These are phyloP conservation scores for Aegilops longissima DNA, from an alignment of 176 grass and related monocot species.

Conservation along the genomic window DNA sequence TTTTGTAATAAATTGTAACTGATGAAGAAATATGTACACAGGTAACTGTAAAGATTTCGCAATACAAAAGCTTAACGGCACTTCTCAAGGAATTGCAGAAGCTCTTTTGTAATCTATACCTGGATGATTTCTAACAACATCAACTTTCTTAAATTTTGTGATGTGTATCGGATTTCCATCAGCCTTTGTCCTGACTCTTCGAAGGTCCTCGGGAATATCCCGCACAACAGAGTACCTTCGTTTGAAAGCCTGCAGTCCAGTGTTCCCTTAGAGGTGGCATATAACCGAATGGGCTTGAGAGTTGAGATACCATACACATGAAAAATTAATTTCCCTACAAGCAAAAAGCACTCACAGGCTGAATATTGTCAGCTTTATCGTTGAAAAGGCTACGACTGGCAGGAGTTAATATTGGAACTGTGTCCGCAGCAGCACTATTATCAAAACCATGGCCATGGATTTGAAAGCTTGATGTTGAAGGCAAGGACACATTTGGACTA, in stretches of 20 bases:
- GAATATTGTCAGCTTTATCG: slow-evolving; percentile 29
- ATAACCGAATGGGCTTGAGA: background rate
- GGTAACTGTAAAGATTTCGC: background rate
- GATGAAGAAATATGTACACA: slow-evolving; percentile 3
- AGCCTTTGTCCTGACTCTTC: slow-evolving; percentile 56
- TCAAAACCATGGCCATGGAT: slow-evolving; percentile 29
- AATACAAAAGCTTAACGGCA: background rate
- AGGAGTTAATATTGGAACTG: slow-evolving; percentile 24
- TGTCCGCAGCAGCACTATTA: slow-evolving; percentile 33
- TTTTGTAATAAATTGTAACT: slow-evolving; percentile 22
- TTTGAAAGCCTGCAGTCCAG: slow-evolving; percentile 49
- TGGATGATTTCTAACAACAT: slow-evolving; percentile 41
- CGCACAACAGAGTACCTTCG: slow-evolving; percentile 44
- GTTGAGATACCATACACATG: slow-evolving; percentile 10
- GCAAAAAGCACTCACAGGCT: slow-evolving; percentile 41
- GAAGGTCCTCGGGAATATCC: slow-evolving; percentile 31
- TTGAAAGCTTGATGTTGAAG: slow-evolving; percentile 25
- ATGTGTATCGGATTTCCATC: slow-evolving; percentile 44
- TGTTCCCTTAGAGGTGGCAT: background rate
- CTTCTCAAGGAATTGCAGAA: background rate
- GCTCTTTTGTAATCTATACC: slow-evolving; percentile 18
- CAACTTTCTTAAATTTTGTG: slow-evolving; percentile 57
- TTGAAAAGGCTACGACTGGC: slow-evolving; percentile 22
- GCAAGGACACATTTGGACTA: slow-evolving; percentile 46
- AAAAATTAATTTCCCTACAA: background rate